These are phyloP conservation scores for Candida mattraensis DNA, from an alignment of 805 yeast species.

Conservation along the genomic window DNA sequence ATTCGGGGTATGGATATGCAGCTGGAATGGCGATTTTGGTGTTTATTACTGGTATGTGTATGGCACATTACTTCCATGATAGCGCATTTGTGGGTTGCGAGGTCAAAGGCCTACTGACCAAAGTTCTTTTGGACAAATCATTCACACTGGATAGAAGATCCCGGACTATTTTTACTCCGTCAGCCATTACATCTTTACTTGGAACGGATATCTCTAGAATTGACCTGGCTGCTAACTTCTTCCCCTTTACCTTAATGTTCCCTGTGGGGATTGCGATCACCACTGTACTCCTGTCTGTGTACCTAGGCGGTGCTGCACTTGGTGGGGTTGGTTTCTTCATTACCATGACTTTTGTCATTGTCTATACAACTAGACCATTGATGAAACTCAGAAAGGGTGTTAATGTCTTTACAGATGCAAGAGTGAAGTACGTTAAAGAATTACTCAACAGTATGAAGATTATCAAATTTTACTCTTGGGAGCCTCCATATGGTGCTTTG, in stretches of 20 bases:
- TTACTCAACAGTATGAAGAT: constrained; percentile 73
- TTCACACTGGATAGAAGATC: constrained; percentile 59
- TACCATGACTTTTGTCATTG: constrained; percentile 49
- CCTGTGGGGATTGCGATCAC: constrained; percentile 65
- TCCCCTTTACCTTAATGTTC: constrained; percentile 61
- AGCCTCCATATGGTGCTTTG: constrained; percentile 64
- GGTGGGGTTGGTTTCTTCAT: constrained; percentile 63
- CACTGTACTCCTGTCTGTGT: constrained; percentile 60
- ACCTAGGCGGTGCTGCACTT: constrained; percentile 71
- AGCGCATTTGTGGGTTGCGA: constrained; percentile 68
- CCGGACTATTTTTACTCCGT: constrained; percentile 58
- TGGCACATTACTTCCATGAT: constrained; percentile 64
- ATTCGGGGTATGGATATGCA: constrained; percentile 71
- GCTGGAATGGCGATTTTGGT: constrained; percentile 65
- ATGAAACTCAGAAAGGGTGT: constrained; percentile 57
- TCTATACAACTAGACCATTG: constrained; percentile 49
- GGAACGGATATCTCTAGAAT: constrained; percentile 82
- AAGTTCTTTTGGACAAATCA: constrained; percentile 68
- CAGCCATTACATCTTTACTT: constrained; percentile 72
- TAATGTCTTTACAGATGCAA: constrained; percentile 65
- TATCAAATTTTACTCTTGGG: constrained; percentile 92
- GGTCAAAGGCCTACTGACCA: constrained; percentile 67
- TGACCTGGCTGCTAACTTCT: constrained; percentile 71
- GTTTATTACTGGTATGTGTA: constrained; percentile 43
- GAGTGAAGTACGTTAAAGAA: constrained; percentile 78